Evolutionary conservation across 202 grass and related monocot species (phyloP).

Genomic region (Setaria viridis): DNA sequence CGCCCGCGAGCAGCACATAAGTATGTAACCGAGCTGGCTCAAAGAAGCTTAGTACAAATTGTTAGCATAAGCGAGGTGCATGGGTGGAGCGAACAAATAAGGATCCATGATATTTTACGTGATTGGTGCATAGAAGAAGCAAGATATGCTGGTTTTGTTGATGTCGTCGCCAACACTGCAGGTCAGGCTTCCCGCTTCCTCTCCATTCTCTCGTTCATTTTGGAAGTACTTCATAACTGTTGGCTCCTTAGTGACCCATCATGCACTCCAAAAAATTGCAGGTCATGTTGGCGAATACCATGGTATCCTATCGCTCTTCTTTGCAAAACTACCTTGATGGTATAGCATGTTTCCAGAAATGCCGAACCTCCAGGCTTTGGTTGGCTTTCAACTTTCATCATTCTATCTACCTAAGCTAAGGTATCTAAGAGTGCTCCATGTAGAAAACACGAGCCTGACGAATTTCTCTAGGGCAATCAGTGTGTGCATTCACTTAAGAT

Average conservation of each 20-base stretch:
- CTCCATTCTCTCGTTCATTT: not conserved
- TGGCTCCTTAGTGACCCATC: too few species aligned
- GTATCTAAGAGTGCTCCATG: slow-evolving; percentile 53
- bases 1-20: not conserved
- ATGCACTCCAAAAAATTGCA: too few species aligned
- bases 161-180: not conserved
- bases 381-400: too few species aligned
- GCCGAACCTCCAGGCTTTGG: too few species aligned
- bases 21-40: slow-evolving; percentile 25
- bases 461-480: slow-evolving; percentile 5
- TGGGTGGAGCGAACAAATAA: slow-evolving; percentile 15
- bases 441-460: slow-evolving; percentile 8
- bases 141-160: not conserved
- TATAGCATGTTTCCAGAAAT: too few species aligned
- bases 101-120: slow-evolving; percentile 47
- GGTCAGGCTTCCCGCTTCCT: not conserved
- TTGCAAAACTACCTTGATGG: too few species aligned
- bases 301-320: too few species aligned
- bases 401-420: slow-evolving; percentile 35
- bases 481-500: slow-evolving; percentile 51
- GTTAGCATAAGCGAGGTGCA: not conserved
- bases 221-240: not conserved
- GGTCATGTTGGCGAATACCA: too few species aligned
- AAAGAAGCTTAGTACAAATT: slow-evolving; percentile 38
- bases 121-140: slow-evolving; percentile 47